phyloP scores from a whole-genome alignment of 495 filamentous ascomycete species.

The Hypoxylon trugodes region DNA sequence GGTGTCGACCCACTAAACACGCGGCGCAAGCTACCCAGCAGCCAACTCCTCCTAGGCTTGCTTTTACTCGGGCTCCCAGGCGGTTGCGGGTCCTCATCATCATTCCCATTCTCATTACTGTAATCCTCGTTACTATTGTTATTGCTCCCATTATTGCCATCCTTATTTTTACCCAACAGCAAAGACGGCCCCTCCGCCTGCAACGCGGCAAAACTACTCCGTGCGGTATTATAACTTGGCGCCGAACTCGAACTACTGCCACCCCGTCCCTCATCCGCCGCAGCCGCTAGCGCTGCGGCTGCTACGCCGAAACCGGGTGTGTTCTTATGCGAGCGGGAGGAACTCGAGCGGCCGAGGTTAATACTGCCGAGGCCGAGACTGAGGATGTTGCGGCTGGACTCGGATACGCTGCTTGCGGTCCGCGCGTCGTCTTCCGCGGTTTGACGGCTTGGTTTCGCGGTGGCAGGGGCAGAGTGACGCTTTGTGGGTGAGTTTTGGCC shows the following conservation, averaged over 20 bases:
- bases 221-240: slow-evolving; percentile 75
- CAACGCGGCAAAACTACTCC: slow-evolving; percentile 65
- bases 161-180: slow-evolving; percentile 50
- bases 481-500: slow-evolving; percentile 20
- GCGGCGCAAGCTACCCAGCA: slow-evolving; percentile 57
- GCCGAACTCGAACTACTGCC: slow-evolving; percentile 50
- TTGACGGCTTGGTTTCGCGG: slow-evolving; percentile 14
- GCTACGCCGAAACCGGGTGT: slow-evolving; percentile 35
- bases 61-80: slow-evolving; percentile 59
- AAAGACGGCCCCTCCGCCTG: slow-evolving; percentile 73
- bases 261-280: slow-evolving; percentile 40
- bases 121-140: neutral
- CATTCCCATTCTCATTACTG: slow-evolving; percentile 17
- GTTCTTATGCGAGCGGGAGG: slow-evolving; percentile 37
- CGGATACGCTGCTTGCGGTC: slow-evolving; percentile 52
- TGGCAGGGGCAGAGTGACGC: neutral
- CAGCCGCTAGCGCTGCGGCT: slow-evolving; percentile 29
- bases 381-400: slow-evolving; percentile 47
- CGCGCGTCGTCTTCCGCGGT: slow-evolving; percentile 41
- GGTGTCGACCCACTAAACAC: slow-evolving; percentile 51
- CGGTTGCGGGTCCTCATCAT: slow-evolving; percentile 42
- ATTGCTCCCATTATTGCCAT: too few species aligned
- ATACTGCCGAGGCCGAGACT: neutral
- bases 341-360: slow-evolving; percentile 43
- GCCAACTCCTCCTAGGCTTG: slow-evolving; percentile 55